Evolutionary conservation across 2,329 filamentous ascomycete genomes (phyloP).

Genomic region (Davidsoniella virescens): DNA sequence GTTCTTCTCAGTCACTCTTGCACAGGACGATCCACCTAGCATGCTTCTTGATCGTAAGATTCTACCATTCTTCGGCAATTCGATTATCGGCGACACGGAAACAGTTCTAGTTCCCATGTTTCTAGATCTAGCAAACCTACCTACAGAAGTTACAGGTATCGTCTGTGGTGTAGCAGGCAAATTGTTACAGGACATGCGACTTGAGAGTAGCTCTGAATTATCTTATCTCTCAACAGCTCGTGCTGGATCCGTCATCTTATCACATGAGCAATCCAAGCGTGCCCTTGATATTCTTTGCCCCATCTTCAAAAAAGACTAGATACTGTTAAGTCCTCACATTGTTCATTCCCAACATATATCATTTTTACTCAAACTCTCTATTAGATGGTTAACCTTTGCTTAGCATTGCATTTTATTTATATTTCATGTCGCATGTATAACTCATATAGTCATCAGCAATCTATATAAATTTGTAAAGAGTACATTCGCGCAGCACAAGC

Average conservation of each 20-base stretch:
- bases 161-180: slow-evolving; percentile 83
- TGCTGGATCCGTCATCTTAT: slow-evolving; percentile 77
- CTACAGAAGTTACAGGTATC: slow-evolving; percentile 81
- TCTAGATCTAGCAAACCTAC: slow-evolving; percentile 64
- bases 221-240: slow-evolving; percentile 81
- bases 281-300: slow-evolving; percentile 55
- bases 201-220: slow-evolving; percentile 50
- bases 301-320: slow-evolving; percentile 25
- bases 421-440: no score
- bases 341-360: no score
- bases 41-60: slow-evolving; percentile 55
- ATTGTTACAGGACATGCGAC: slow-evolving; percentile 55
- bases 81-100: slow-evolving; percentile 59
- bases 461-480: no score
- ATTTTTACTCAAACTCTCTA: no score
- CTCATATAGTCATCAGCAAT: no score
- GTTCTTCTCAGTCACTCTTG: slow-evolving; percentile 60
- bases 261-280: slow-evolving; percentile 17
- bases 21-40: slow-evolving; percentile 57
- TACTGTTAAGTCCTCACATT: neutral
- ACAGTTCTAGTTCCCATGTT: slow-evolving; percentile 71
- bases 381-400: no score
- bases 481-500: no score
- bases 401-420: no score
- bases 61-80: slow-evolving; percentile 49